Conservation (phyloP, 1,284 basidiomycete genomes). For the Earliella scabrosa region DNA sequence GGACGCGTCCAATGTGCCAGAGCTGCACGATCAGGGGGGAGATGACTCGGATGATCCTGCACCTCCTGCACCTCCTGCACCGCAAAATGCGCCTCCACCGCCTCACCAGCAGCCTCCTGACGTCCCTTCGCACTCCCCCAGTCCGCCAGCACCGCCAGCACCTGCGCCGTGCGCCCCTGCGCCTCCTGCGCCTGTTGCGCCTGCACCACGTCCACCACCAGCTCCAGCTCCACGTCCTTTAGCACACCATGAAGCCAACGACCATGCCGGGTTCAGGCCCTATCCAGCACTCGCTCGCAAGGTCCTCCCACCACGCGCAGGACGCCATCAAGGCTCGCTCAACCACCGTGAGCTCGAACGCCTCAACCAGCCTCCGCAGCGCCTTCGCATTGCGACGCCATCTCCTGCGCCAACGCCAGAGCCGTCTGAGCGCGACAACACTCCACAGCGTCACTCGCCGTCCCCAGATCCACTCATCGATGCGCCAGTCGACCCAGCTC, state of each 20-base stretch:
- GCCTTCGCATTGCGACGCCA: not conserved
- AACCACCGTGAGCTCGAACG: conserved; percentile 9
- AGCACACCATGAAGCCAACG: not conserved
- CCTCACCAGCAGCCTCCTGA: no score
- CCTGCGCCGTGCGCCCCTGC: no score
- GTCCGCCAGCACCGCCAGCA: not conserved
- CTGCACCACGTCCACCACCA: conserved; percentile 1
- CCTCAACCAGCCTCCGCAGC: conserved; percentile 4
- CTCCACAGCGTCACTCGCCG: not conserved
- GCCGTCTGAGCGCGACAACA: not conserved
- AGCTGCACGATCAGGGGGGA: not conserved
- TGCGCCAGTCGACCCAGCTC: conserved; percentile 7
- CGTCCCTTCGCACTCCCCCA: not conserved
- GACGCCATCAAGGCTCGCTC: conserved; percentile 12
- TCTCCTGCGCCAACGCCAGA: conserved; percentile 6
- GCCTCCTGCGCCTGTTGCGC: conserved; percentile 6
- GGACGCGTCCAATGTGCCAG: not conserved
- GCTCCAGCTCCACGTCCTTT: not conserved
- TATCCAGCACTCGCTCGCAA: conserved; percentile 8
- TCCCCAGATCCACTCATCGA: conserved; percentile 5
- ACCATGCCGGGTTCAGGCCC: conserved; percentile 5
- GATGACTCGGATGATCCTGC: conserved; percentile 1
- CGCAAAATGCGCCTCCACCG: no score
- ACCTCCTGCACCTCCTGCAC: conserved; percentile 12
- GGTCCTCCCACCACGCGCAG: conserved; percentile 3